Base-by-base conservation (phyloP, 2,329 filamentous ascomycete genomes). In the Penicillium sclerotiorum region DNA sequence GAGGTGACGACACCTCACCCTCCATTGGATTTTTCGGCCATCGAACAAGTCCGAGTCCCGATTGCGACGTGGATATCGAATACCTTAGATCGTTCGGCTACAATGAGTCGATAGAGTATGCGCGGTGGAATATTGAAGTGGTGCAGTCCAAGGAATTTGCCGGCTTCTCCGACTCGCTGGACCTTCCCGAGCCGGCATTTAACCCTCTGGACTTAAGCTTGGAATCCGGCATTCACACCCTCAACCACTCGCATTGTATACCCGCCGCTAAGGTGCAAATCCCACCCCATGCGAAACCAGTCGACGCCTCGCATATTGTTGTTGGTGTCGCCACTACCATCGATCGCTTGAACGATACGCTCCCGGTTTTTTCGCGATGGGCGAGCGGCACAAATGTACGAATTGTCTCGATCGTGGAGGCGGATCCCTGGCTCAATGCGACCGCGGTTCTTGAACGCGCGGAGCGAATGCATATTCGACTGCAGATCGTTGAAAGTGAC, bases 301-400 rank as follows among this genome's bases (percentile, higher is more conserved):
- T 55, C 17, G 78, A 79, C 53, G 63, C 70, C 0, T 63, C 64
- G 6, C 73, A 81, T 40, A 67, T 81, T 32, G 59, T 79, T 35
- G 82, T 84, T 50, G 80, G 80, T 46, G 72, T 83, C 1, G 77
- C 80, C 0, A 81, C 80, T 13, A 74, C 70, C 11, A 72, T 76
- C 25, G 67, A 73, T 12, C 73, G 80, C 21, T 64, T 83, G n/a
- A 55, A 71, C 23, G 67, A 71, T 5, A 62, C 71, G 15, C 15
- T 50, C 4, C 23, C 27, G 12, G 41, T 40, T 8, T 59, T 69
- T 3, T 79, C 78, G 0, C 65, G 72, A 36, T 84, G 81, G 80
- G 73, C 77, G 6, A 77, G 72, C 1, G 68, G 71, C 11, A 76
- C 77, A 0, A 72, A 72, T 8, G 75, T 77, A 1, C 73, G 70